Conservation (phyloP, 2,329 filamentous ascomycete genomes). For the Helotiales sp. region DNA sequence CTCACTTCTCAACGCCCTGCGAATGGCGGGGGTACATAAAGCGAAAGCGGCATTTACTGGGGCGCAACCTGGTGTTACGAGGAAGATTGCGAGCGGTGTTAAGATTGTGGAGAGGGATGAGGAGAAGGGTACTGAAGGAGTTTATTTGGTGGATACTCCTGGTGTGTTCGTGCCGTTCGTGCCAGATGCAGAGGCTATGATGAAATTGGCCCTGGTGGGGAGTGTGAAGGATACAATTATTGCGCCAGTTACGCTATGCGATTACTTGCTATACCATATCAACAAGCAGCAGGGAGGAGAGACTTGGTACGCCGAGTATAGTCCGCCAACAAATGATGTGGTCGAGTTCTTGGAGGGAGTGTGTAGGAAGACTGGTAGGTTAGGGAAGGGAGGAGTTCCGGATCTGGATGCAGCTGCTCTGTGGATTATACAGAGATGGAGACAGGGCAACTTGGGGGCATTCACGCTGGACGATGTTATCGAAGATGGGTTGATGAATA, state of each 20-base stretch:
- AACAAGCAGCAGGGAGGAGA: conserved; percentile 56
- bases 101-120: conserved; percentile 69
- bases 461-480: conserved; percentile 81
- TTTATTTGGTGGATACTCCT: conserved; percentile 90
- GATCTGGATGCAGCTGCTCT: conserved; percentile 76
- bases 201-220: conserved; percentile 91
- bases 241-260: conserved; percentile 75
- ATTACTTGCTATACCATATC: conserved; percentile 87
- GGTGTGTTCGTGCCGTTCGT: conserved; percentile 96
- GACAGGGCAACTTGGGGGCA: conserved; percentile 73
- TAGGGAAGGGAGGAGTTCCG: conserved; percentile 73
- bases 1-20: conserved; percentile 86
- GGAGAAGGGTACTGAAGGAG: conserved; percentile 50
- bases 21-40: conserved; percentile 66
- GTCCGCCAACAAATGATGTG: conserved; percentile 83
- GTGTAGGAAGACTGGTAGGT: conserved; percentile 74
- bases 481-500: conserved; percentile 61
- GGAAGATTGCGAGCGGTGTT: conserved; percentile 82
- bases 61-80: conserved; percentile 85
- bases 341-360: conserved; percentile 71
- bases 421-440: conserved; percentile 83
- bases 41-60: conserved; percentile 82
- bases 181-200: conserved; percentile 82
- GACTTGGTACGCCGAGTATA: conserved; percentile 53
- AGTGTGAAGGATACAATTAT: conserved; percentile 91